A percentile compares a stretch with the other conserved stretches of the same genome.
Conservation (phyloP, 192 early-diverging fungal species). For the Thamnidium elegans region DNA sequence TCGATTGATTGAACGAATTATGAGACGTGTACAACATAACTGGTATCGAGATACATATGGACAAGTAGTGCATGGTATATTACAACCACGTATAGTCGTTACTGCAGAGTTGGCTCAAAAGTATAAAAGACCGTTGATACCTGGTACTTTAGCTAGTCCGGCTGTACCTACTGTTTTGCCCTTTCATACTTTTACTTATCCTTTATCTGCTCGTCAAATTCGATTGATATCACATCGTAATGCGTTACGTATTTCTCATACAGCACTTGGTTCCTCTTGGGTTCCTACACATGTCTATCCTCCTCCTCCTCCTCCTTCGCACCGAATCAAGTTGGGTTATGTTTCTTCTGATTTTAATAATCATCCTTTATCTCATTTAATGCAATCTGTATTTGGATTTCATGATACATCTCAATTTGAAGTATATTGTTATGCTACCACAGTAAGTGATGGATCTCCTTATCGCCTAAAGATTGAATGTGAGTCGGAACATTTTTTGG, state of each 20-base stretch:
- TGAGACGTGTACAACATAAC: constrained; percentile 58
- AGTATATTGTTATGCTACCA: constrained; percentile 83
- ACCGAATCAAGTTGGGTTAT: constrained; percentile 79
- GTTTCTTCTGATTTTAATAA: constrained; percentile 92
- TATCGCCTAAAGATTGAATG: constrained; percentile 80
- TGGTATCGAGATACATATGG: constrained; percentile 61
- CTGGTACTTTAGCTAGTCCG: constrained; percentile 46
- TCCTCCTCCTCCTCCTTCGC: constrained; percentile 66
- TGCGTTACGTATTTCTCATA: constrained; percentile 75
- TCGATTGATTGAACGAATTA: constrained; percentile 58
- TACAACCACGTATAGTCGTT: not conserved
- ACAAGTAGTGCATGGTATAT: constrained; percentile 6
- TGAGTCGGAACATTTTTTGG: constrained; percentile 77
- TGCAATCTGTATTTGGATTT: constrained; percentile 94
- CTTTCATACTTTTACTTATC: constrained; percentile 94
- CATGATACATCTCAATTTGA: constrained; percentile 73
- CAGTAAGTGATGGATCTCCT: constrained; percentile 69
- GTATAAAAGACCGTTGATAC: constrained; percentile 17
- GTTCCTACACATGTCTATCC: constrained; percentile 67
- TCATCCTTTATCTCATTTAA: constrained; percentile 89
- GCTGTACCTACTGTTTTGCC: constrained; percentile 84
- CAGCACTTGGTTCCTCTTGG: constrained; percentile 60
- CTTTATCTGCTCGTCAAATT: constrained; percentile 78
- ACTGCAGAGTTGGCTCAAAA: constrained; percentile 2
- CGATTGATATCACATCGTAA: constrained; percentile 85